These are phyloP conservation scores for Crithidia expoeki DNA, from an alignment of 208 protist species.

Conservation along the genomic window DNA sequence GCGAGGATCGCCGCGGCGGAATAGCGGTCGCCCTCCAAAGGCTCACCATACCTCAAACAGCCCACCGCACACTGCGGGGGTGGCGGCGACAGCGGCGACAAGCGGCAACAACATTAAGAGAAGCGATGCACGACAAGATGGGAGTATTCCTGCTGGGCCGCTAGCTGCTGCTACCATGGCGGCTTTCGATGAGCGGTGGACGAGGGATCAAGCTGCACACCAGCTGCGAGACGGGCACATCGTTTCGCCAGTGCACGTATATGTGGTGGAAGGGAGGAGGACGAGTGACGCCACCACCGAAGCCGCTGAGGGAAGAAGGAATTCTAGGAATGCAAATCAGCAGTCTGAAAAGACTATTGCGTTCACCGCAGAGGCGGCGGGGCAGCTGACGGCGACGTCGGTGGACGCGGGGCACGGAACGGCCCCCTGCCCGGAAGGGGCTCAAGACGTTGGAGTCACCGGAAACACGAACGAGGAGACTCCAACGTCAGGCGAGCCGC, in stretches of 20 bases:
- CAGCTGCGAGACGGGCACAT: background rate
- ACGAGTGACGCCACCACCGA: background rate
- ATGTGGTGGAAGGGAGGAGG: background rate
- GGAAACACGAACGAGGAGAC: background rate
- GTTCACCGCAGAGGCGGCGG: background rate
- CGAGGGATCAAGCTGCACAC: background rate
- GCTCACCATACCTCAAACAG: background rate
- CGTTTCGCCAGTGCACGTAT: constrained; percentile 6
- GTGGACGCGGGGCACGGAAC: constrained; percentile 2
- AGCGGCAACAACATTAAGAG: background rate
- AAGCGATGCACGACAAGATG: background rate
- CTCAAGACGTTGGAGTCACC: background rate
- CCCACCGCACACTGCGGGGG: background rate
- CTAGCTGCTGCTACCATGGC: background rate
- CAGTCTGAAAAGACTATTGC: no score
- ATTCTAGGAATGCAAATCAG: no score
- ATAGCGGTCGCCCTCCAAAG: constrained; percentile 10
- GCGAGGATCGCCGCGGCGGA: background rate
- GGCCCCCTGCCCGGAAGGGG: background rate
- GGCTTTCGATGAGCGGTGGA: constrained; percentile 2
- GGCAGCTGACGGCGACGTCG: background rate
- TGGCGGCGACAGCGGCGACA: background rate
- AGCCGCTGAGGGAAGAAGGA: no score
- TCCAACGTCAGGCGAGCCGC: no score
- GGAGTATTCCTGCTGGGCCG: background rate